Percentiles rank a stretch among this genome's conserved stretches.
These are phyloP conservation scores for Forsythia viridissima DNA, from an alignment of 257 asterid genomes.

Conservation along the genomic window DNA sequence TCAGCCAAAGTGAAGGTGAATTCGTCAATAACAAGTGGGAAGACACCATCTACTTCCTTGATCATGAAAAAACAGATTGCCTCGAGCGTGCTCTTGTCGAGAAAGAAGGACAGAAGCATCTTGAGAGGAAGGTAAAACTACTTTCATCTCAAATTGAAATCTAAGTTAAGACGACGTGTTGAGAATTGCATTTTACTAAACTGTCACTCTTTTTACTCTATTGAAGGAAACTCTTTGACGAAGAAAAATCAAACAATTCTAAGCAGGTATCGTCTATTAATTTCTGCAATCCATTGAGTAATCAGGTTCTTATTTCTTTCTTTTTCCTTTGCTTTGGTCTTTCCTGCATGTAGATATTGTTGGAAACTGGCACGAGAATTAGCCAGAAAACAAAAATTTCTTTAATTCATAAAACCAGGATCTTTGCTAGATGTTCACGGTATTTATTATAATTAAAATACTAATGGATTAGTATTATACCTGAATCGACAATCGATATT, in stretches of 20 bases:
- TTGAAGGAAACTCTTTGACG: constrained; percentile 63
- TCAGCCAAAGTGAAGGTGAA: constrained; percentile 44
- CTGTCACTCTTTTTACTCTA: background rate
- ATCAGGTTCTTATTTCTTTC: background rate
- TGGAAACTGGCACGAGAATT: no score
- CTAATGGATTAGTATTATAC: no score
- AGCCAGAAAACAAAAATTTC: no score
- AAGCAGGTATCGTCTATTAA: constrained; percentile 48
- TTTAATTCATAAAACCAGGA: no score
- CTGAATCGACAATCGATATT: no score
- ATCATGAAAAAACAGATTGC: constrained; percentile 44
- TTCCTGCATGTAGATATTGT: background rate
- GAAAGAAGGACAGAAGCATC: constrained; percentile 32
- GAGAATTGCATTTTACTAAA: constrained; percentile 18
- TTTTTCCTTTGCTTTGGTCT: background rate
- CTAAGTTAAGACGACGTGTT: background rate
- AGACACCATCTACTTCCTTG: constrained; percentile 39
- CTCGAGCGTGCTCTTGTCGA: constrained; percentile 26
- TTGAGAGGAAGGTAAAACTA: constrained; percentile 68
- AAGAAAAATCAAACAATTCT: constrained; percentile 30
- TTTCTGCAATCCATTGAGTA: background rate
- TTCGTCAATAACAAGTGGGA: constrained; percentile 44
- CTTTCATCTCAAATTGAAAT: constrained; percentile 5
- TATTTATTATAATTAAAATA: no score
- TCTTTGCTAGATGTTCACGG: no score